These are phyloP conservation scores for Parathielavia hyrcaniae DNA, from an alignment of 495 filamentous ascomycete genomes.

Conservation along the genomic window DNA sequence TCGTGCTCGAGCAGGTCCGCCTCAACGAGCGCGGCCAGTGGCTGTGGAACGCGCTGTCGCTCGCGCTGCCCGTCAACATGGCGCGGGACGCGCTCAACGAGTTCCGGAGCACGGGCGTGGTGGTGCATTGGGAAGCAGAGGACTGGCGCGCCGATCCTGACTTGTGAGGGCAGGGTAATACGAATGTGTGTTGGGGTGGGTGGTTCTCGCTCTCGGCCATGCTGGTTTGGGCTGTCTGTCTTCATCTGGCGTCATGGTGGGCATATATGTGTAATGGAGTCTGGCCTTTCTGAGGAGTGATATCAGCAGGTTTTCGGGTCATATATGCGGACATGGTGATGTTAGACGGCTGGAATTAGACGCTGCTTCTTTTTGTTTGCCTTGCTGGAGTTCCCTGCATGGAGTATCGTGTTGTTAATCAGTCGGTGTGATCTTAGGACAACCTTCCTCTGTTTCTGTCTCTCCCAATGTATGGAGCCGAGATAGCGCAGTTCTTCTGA, in stretches of 20 bases:
- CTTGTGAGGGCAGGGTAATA: slow-evolving; percentile 7
- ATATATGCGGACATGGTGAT: no score
- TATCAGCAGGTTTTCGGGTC: no score
- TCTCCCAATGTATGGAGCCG: no score
- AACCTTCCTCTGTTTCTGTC: no score
- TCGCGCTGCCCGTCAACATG: slow-evolving; percentile 30
- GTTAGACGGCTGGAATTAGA: no score
- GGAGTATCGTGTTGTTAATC: no score
- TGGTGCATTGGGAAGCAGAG: neutral
- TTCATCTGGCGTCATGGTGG: neutral
- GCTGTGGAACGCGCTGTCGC: slow-evolving; percentile 33
- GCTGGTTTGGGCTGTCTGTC: neutral
- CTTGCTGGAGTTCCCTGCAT: no score
- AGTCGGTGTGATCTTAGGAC: no score
- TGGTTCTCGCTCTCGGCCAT: neutral
- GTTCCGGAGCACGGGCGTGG: slow-evolving; percentile 9
- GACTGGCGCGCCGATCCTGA: slow-evolving; percentile 23
- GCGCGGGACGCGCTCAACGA: slow-evolving; percentile 19
- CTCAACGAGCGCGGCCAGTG: slow-evolving; percentile 28
- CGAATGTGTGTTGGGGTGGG: neutral
- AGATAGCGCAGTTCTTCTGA: neutral
- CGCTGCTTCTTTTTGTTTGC: no score
- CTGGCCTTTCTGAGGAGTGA: no score
- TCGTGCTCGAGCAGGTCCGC: slow-evolving; percentile 21
- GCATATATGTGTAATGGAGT: no score